Conservation (phyloP, 805 yeast species). For the Saccharomyces eubayanus region DNA sequence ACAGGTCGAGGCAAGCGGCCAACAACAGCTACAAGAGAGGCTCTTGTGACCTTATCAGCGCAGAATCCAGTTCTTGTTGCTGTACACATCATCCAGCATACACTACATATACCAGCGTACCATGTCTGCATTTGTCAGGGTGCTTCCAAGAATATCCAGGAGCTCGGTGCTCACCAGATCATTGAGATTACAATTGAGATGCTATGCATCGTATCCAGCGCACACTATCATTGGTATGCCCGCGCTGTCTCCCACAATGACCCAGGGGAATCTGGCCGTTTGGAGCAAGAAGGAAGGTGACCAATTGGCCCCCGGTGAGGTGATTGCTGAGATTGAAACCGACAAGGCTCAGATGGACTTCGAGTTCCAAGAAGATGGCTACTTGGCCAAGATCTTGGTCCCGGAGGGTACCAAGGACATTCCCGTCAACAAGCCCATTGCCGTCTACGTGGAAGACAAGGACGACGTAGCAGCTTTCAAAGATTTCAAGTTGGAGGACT, state of each 20-base stretch:
- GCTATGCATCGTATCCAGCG: constrained; percentile 52
- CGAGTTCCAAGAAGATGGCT: constrained; percentile 96
- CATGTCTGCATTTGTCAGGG: constrained; percentile 27
- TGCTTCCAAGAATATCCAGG: constrained; percentile 20
- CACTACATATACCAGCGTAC: background rate
- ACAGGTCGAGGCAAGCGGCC: background rate
- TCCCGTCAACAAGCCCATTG: constrained; percentile 93
- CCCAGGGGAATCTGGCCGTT: constrained; percentile 81
- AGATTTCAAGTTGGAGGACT: constrained; percentile 76
- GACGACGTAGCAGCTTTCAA: constrained; percentile 82
- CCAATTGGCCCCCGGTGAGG: constrained; percentile 80
- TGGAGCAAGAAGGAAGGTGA: constrained; percentile 94
- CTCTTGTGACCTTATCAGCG: background rate
- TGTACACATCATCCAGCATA: background rate
- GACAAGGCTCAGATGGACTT: constrained; percentile 98
- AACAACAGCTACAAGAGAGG: background rate
- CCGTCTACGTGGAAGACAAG: constrained; percentile 86
- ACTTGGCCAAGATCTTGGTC: constrained; percentile 74
- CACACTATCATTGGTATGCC: constrained; percentile 95
- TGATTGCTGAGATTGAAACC: constrained; percentile 93
- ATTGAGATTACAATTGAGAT: constrained; percentile 22
- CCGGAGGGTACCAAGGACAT: constrained; percentile 82
- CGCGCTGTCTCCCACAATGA: constrained; percentile 98
- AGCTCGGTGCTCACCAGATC: constrained; percentile 12
- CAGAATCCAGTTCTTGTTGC: background rate